Percentiles rank a stretch among this genome's conserved stretches.
These are phyloP conservation scores for Gaultheria prostrata DNA, from an alignment of 148 eudicot species.

Conservation along the genomic window DNA sequence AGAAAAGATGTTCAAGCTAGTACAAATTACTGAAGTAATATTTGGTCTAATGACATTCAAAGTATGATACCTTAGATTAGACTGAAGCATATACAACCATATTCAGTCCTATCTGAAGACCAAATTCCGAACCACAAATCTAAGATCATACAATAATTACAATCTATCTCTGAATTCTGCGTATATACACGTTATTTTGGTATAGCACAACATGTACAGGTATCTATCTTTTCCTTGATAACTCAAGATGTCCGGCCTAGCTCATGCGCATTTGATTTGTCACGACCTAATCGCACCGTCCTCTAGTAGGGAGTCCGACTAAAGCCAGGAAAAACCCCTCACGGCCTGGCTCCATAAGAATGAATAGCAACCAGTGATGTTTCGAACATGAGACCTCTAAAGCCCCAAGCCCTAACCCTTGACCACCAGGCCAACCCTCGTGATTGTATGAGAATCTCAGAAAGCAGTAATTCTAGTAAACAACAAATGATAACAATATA, in stretches of 20 bases:
- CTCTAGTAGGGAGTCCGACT: background rate
- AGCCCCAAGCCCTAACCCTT: background rate
- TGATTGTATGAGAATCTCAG: background rate
- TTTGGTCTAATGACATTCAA: background rate
- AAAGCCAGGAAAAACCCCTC: background rate
- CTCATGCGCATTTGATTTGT: background rate
- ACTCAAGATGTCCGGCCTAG: background rate
- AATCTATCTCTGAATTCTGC: background rate
- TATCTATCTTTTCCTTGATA: background rate
- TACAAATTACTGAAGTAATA: background rate
- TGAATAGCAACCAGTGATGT: background rate
- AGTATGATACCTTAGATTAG: background rate
- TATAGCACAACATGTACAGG: background rate
- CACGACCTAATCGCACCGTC: background rate
- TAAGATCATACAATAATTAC: background rate
- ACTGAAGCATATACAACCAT: background rate
- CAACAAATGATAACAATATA: background rate
- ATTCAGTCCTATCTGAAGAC: background rate
- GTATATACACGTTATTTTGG: background rate
- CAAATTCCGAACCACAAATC: background rate
- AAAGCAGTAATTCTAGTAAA: background rate
- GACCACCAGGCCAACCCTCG: background rate
- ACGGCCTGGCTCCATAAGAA: background rate
- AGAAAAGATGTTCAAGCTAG: background rate
- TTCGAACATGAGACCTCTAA: background rate